Evolutionary conservation across 2,329 filamentous ascomycete species (phyloP).

Genomic region (Thelonectria rubi): DNA sequence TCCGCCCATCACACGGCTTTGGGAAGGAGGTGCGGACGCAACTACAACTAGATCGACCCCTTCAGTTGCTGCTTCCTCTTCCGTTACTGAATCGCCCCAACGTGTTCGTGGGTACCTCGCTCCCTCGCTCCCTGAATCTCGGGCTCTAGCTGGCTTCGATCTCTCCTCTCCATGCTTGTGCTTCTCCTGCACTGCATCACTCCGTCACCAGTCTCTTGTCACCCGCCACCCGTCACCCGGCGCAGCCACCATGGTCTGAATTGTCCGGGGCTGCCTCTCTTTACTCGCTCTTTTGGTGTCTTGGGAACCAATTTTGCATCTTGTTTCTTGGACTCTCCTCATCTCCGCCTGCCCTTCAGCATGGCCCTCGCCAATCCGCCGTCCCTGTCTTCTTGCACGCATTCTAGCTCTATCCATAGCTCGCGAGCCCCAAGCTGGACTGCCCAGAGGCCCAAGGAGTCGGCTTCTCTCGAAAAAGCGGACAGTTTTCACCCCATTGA

Average conservation of each 20-base stretch:
- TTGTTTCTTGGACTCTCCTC: constrained; percentile 45
- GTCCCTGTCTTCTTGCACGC: constrained; percentile 46
- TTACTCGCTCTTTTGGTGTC: constrained; percentile 52
- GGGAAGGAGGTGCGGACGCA: constrained; percentile 13
- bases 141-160: no score
- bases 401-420: constrained; percentile 50
- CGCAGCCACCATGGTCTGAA: constrained; percentile 51
- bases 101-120: neutral
- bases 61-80: constrained; percentile 19
- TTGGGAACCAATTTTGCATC: constrained; percentile 52
- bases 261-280: constrained; percentile 36
- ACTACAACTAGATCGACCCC: neutral
- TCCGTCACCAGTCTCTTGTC: no score
- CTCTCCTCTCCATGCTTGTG: constrained; percentile 15
- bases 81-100: neutral
- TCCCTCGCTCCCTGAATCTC: no score
- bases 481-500: constrained; percentile 46
- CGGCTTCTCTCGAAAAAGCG: constrained; percentile 8
- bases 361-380: constrained; percentile 49
- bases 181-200: constrained; percentile 37
- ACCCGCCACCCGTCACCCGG: constrained; percentile 40
- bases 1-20: neutral
- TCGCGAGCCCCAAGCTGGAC: constrained; percentile 52
- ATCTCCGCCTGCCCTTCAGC: constrained; percentile 38
- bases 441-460: constrained; percentile 31